These are phyloP conservation scores for Candida qinlingensis DNA, from an alignment of 805 yeast species.

Conservation along the genomic window DNA sequence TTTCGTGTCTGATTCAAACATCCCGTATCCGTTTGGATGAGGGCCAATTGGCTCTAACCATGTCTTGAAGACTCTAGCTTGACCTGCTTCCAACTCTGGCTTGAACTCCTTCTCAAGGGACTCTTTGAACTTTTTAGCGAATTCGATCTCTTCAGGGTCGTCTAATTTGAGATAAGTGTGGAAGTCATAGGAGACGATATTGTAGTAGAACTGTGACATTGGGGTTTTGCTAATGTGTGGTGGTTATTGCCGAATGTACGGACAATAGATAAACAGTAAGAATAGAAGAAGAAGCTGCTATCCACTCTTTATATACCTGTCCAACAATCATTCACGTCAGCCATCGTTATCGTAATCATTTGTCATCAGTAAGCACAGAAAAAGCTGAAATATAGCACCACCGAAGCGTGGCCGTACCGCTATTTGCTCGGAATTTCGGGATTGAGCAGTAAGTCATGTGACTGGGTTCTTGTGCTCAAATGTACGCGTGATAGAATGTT, in stretches of 20 bases:
- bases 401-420: no score
- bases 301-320: no score
- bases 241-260: no score
- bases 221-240: background rate
- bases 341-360: no score
- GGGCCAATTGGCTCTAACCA: conserved; percentile 52
- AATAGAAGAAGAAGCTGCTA: no score
- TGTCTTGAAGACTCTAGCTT: conserved; percentile 37
- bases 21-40: conserved; percentile 42
- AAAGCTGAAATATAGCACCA: no score
- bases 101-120: conserved; percentile 37
- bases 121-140: conserved; percentile 34
- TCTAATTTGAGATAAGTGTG: conserved; percentile 44
- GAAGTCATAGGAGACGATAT: conserved; percentile 42
- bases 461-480: background rate
- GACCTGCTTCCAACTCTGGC: conserved; percentile 33
- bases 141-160: conserved; percentile 25
- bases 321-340: no score
- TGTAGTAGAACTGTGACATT: conserved; percentile 18
- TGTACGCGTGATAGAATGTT: background rate
- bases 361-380: background rate
- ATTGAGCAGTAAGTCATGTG: no score
- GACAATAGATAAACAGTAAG: no score
- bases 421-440: no score
- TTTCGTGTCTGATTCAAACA: conserved; percentile 53